phyloP scores from a whole-genome alignment of 2,329 filamentous ascomycete genomes.

The Sordariomycetes sp. region DNA sequence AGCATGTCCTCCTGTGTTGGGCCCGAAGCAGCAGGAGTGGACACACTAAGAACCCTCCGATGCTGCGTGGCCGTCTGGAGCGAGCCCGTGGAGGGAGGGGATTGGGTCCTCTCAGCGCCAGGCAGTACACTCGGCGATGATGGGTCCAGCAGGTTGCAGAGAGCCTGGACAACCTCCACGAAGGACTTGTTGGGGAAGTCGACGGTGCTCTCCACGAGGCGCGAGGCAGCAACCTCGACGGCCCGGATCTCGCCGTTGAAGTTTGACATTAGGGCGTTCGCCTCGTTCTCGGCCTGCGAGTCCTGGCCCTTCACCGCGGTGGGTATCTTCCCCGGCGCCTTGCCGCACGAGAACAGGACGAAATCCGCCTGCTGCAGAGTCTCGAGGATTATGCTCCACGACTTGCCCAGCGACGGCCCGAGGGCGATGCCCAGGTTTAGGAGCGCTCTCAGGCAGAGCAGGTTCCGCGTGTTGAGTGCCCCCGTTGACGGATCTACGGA shows the following conservation, averaged over 20 bases:
- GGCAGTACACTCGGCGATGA: conserved; percentile 12
- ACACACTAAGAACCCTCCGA: conserved; percentile 35
- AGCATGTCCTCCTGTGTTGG: conserved; percentile 54
- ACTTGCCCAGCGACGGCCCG: conserved; percentile 71
- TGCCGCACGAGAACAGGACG: conserved; percentile 59
- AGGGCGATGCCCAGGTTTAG: conserved; percentile 94
- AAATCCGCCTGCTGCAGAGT: conserved; percentile 89
- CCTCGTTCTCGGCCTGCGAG: conserved; percentile 38
- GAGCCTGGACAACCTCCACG: conserved; percentile 61
- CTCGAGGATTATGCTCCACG: conserved; percentile 87
- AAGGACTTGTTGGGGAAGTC: conserved; percentile 84
- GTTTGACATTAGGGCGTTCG: conserved; percentile 45
- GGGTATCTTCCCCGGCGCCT: conserved; percentile 39
- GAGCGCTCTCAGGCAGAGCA: conserved; percentile 80
- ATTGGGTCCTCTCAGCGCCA: background rate
- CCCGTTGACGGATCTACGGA: conserved; percentile 43
- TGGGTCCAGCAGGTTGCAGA: conserved; percentile 58
- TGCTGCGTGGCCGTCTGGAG: conserved; percentile 27
- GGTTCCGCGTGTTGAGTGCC: conserved; percentile 74
- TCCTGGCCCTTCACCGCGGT: conserved; percentile 35
- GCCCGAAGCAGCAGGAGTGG: conserved; percentile 29
- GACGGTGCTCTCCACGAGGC: conserved; percentile 82
- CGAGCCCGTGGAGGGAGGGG: conserved; percentile 13
- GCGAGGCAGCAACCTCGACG: conserved; percentile 76
- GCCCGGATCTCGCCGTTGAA: conserved; percentile 75